Evolutionary conservation across 495 filamentous ascomycete species (phyloP), one percentile per base, ranked within the genome.

Genomic region (Amorphotheca resinae): DNA sequence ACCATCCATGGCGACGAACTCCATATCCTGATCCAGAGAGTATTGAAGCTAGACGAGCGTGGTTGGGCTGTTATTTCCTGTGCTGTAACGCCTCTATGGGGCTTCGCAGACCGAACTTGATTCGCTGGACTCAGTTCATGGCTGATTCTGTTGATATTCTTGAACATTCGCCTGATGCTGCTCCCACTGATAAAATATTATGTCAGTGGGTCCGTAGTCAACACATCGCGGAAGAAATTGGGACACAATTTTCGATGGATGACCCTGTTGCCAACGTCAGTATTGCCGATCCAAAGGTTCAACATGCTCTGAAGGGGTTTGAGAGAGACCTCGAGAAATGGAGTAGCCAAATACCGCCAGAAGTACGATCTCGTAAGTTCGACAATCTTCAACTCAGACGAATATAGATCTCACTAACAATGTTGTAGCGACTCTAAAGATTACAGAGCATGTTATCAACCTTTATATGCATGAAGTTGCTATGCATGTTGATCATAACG

Each of bases 381-480:
- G 12, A 2, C 28, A n/a, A 4, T 28, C 33, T 20, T n/a, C n/a
- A 22, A 22, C 1, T 12, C n/a, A n/a, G n/a, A n/a, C n/a, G n/a
- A 9, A 35, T 33, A 9, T 11, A 30, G 23, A 41, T 20, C 22
- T 25, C 28, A 45, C 47, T 51, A 41, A 52, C 22, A 18, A 7
- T 14, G 1, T 16, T 18, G 26, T 35, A 82, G 75, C 68, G 37
- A 66, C 70, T 1, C 61, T 84, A 3, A 59, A 65, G 44, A 59
- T 84, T 33, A 68, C 68, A 35, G 77, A 79, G 46, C 65, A 82
- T 48, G 69, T 85, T 1, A 56, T 86, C 23, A 80, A 71, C 44
- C 64, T 95, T 2, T 94, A 89, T 51, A 75, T 93, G 48, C 85
- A 96, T 55, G 89, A 95, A 59, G 80, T 89, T 38, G 78, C 80